Base-by-base conservation (phyloP, 1,139 yeast genomes). In the Arxiozyma heterogenica region DNA sequence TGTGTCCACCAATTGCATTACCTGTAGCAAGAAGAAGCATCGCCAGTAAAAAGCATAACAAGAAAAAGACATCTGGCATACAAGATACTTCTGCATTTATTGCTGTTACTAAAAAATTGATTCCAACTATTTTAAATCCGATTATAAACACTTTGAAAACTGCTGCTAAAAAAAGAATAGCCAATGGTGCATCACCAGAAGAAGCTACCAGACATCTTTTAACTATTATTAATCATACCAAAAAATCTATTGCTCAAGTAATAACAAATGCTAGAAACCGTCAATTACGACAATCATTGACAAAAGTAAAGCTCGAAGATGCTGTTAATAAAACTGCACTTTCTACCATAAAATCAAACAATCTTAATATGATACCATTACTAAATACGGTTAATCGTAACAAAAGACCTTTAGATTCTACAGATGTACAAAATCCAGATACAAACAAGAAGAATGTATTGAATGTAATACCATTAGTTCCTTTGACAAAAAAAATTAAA, bases 211-310 rank as follows among this genome's bases (percentile, higher is more conserved):
- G 54, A 50, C 68, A 66, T 51, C 51, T 67, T 41, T 59, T 64
- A 51, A 58, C 64, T 17, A 65, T 67, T 63, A 73, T 57, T 61
- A 63, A 65, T 43, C 67, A 65, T 41, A 65, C 71, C 3, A 65
- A 66, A 49, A 57, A 80, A 51, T 78, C 88, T 0, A 83, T 84
- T 47, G 87, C 88, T 0, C 85, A 83, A 59, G 80, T 87, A 0
- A 70, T 84, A 57, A 86, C 86, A 0, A 63, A 77, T 51, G 81
- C 83, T 53, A 70, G 86, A 47, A 57, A 56, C 30, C 58, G 54
- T 47, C 50, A 52, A 12, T 21, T 45, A 6, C 53, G 55, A 27
- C 57, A 56, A 9, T 34, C 52, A 21, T 54, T 58, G 44, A 30
- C 59, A 1, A 48, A 53, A 11, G 50, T 59, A 3, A 62, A 61